Conservation (phyloP, 2,329 filamentous ascomycete genomes). For the Xylariaceae sp. region DNA sequence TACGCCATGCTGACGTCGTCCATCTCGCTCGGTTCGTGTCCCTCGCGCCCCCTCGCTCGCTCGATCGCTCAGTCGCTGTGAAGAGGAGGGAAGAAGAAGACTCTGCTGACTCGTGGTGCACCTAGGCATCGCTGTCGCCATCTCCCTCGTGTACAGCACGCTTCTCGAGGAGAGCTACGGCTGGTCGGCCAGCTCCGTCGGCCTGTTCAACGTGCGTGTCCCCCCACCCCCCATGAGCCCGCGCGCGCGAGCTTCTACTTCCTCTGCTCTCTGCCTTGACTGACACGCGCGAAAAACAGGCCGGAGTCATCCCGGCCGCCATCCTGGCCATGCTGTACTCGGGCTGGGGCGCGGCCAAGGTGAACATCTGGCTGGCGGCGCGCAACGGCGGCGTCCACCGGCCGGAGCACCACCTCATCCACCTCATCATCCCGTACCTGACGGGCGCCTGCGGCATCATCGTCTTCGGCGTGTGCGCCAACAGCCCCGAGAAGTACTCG, state of each 20-base stretch:
- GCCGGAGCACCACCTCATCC: constrained; percentile 14
- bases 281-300: background rate
- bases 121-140: constrained; percentile 26
- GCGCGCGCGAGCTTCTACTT: constrained; percentile 14
- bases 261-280: background rate
- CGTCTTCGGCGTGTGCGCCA: constrained; percentile 11
- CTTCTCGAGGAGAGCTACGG: constrained; percentile 26
- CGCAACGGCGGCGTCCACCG: constrained; percentile 14
- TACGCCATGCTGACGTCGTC: constrained; percentile 30
- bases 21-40: constrained; percentile 21
- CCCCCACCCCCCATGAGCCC: too few species aligned
- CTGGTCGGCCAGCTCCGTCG: constrained; percentile 27
- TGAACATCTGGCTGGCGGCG: constrained; percentile 12
- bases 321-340: constrained; percentile 23
- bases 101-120: background rate
- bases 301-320: constrained; percentile 31
- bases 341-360: constrained; percentile 11
- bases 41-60: too few species aligned
- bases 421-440: constrained; percentile 6
- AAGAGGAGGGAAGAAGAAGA: too few species aligned
- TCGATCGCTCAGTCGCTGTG: too few species aligned
- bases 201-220: constrained; percentile 40
- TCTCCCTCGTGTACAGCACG: constrained; percentile 30
- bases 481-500: constrained; percentile 7
- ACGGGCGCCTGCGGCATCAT: constrained; percentile 10